Base-by-base conservation (phyloP, 164 flowering plant genomes). In the Piper longum region DNA sequence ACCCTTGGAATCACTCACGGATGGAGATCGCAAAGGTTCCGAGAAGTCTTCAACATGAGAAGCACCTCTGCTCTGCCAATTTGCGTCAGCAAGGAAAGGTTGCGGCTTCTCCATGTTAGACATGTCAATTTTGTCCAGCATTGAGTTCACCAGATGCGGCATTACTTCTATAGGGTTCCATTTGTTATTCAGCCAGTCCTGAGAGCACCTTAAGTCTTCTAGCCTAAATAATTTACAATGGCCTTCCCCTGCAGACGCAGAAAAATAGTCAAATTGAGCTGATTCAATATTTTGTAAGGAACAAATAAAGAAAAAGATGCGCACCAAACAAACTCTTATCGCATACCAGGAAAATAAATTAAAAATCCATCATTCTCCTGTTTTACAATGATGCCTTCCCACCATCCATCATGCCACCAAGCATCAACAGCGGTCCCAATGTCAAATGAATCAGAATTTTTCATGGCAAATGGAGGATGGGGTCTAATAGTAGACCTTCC, bases 341-440 rank as follows among this genome's bases (percentile, higher is more conserved):
- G 8, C 79, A 45, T 48, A 91, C 98, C 98, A 76, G 95, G 92
- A 57, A 91, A 85, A 73, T 80, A 81, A 12, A 88, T 85, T 60
- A 56, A 73, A 55, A 83, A 16, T 54, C 67, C 73, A 43, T 79
- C 83, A 17, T 73, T 74, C 14, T 79, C 62, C 61, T 79, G 83
- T 60, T 76, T 84, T 62, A 87, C 64, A n/a, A 91, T 85, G 62
- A 87, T 78, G 54, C 98, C 98, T 76, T 91, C 98, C 98, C 98
- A 87, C 98, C 98, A 91, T 2, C 89, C 95, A 75, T 85, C 92
- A 75, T 81, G 72, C 89, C 84, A 71, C 95, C 98, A 85, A 1
- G 72, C 98, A 72, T 91, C 98, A 55, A 91, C 96, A 66, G 76
- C 57, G n/a, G 79, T 63, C 5, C 98, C 98, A 66, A 81, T 70